Evolutionary conservation across 495 filamentous ascomycete species (phyloP).

Genomic region (Penicillium canariense): DNA sequence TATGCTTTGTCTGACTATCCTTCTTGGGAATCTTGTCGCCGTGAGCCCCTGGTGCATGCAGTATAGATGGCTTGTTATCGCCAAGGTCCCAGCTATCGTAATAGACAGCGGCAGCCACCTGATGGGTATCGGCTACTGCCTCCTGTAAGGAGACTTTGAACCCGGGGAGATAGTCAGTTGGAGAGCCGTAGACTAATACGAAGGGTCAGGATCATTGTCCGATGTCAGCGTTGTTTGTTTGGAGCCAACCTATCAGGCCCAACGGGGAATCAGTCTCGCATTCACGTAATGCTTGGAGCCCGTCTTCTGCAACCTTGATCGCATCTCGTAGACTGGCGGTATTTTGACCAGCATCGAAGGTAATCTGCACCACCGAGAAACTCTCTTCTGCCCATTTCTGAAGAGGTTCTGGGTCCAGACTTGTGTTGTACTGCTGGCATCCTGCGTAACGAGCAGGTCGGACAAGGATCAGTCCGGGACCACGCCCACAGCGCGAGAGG

Average conservation of each 20-base stretch:
- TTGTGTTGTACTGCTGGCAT: slow-evolving; percentile 23
- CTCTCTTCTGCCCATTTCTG: slow-evolving; percentile 45
- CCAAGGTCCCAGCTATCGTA: slow-evolving; percentile 19
- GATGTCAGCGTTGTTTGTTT: background rate
- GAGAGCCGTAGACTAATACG: slow-evolving; percentile 26
- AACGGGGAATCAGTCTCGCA: slow-evolving; percentile 18
- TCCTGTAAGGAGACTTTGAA: slow-evolving; percentile 18
- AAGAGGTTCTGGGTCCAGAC: slow-evolving; percentile 32
- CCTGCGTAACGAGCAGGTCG: slow-evolving; percentile 18
- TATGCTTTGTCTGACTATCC: slow-evolving; percentile 10
- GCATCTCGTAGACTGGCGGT: background rate
- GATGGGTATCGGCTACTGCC: background rate
- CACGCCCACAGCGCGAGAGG: slow-evolving; percentile 53
- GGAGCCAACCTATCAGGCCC: slow-evolving; percentile 23
- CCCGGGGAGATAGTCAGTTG: slow-evolving; percentile 20
- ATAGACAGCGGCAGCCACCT: slow-evolving; percentile 14
- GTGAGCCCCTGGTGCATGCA: slow-evolving; percentile 8
- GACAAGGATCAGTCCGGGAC: slow-evolving; percentile 54
- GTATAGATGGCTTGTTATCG: slow-evolving; percentile 6
- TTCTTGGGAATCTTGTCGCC: background rate
- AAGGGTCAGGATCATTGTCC: slow-evolving; percentile 1
- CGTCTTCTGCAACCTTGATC: slow-evolving; percentile 8
- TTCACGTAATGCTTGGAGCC: slow-evolving; percentile 11
- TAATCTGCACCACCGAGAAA: slow-evolving; percentile 32
- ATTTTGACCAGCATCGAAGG: slow-evolving; percentile 9